Evolutionary conservation across 2,329 filamentous ascomycete genomes (phyloP).

Genomic region (Teratosphaeria nubilosa): DNA sequence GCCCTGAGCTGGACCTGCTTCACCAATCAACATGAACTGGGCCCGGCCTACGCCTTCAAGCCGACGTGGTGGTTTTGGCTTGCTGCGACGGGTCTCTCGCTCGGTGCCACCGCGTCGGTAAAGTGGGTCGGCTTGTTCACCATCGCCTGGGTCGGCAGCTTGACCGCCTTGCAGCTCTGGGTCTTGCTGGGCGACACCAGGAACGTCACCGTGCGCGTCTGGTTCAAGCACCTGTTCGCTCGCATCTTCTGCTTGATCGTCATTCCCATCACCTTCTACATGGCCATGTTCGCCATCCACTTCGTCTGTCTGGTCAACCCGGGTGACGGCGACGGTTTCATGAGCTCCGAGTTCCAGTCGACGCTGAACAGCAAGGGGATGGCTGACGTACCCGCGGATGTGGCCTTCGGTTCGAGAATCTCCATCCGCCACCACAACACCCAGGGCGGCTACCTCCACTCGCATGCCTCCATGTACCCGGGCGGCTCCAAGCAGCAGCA

Average conservation of each 20-base stretch:
- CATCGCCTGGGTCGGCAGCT: conserved; percentile 89
- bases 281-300: conserved; percentile 95
- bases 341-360: conserved; percentile 98
- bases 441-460: conserved; percentile 94
- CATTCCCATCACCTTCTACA: conserved; percentile 82
- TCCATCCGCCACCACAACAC: conserved; percentile 90
- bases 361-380: conserved; percentile 94
- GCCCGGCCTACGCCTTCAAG: conserved; percentile 76
- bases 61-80: conserved; percentile 98
- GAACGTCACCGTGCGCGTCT: conserved; percentile 71
- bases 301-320: conserved; percentile 89
- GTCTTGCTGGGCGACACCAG: conserved; percentile 81
- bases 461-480: conserved; percentile 94
- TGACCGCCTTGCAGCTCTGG: conserved; percentile 91
- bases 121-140: conserved; percentile 99
- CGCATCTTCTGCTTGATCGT: conserved; percentile 84
- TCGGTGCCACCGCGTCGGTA: conserved; percentile 86
- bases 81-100: conserved; percentile 68
- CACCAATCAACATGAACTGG: conserved; percentile 92
- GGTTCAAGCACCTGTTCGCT: conserved; percentile 89
- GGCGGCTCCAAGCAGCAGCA: conserved; percentile 97
- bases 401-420: conserved; percentile 78
- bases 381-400: conserved; percentile 87
- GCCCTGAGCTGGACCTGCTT: conserved; percentile 85
- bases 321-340: conserved; percentile 95